Conservation (phyloP, 257 asterid species). For the Ligustrum vulgare region DNA sequence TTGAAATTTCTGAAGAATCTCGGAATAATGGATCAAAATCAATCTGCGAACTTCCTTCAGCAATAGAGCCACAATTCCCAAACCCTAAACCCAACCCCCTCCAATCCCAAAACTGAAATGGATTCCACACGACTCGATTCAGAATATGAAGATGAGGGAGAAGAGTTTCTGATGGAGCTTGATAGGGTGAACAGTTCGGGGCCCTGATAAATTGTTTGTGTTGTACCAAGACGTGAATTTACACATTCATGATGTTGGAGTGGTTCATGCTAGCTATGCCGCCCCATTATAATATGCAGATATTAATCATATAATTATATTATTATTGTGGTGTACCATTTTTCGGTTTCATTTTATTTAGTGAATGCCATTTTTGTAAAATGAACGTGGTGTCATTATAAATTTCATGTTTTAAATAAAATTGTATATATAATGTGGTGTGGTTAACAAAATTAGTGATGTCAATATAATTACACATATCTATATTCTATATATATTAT, state of each 20-base stretch:
- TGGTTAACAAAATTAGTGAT: no score
- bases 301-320: no score
- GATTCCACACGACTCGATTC: slow-evolving; percentile 11
- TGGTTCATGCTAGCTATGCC: slow-evolving; percentile 78
- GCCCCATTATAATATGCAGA: no score
- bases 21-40: no score
- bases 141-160: slow-evolving; percentile 43
- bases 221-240: slow-evolving; percentile 51
- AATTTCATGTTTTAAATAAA: no score
- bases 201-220: slow-evolving; percentile 78
- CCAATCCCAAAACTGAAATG: slow-evolving; percentile 29
- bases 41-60: slow-evolving; percentile 38
- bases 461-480: no score
- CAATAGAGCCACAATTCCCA: slow-evolving; percentile 66
- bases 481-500: no score
- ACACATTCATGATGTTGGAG: slow-evolving; percentile 92
- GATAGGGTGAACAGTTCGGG: slow-evolving; percentile 79
- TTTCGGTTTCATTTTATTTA: no score
- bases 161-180: slow-evolving; percentile 68
- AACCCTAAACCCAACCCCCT: slow-evolving; percentile 36
- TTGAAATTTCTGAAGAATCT: neutral
- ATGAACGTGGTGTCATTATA: no score
- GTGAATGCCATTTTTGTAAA: no score
- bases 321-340: no score
- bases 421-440: no score